Conservation (phyloP, 2,329 filamentous ascomycete genomes). For the Nemania sp. region DNA sequence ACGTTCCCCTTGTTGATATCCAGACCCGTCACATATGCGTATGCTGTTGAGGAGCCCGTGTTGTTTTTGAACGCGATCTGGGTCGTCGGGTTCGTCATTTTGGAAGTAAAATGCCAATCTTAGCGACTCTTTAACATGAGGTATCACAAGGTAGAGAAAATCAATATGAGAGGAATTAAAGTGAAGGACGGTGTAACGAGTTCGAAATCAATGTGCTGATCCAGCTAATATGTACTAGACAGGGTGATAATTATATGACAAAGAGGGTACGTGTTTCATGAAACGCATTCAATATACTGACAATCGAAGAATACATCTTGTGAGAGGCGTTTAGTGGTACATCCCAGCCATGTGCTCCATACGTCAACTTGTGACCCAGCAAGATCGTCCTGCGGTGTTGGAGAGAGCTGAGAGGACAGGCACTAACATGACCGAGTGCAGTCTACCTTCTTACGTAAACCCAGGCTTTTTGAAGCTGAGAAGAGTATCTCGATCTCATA, state of each 20-base stretch:
- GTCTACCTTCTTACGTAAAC: constrained; percentile 21
- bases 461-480: background rate
- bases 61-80: constrained; percentile 68
- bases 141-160: no score
- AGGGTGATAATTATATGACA: background rate
- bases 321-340: constrained; percentile 8
- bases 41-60: constrained; percentile 62
- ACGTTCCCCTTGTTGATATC: constrained; percentile 62
- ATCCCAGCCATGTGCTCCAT: constrained; percentile 22
- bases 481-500: background rate
- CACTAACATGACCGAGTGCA: constrained; percentile 14
- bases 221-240: background rate
- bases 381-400: constrained; percentile 16
- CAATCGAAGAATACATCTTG: constrained; percentile 12
- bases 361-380: constrained; percentile 23
- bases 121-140: background rate
- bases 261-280: no score
- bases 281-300: background rate
- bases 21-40: constrained; percentile 71
- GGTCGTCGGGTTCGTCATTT: constrained; percentile 51
- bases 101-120: constrained; percentile 3
- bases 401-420: constrained; percentile 17
- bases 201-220: no score
- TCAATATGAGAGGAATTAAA: no score
- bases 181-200: no score